Percentiles rank a stretch among this genome's conserved stretches.
Conservation (phyloP, 2,329 filamentous ascomycete species). For the Venturiaceae sp. region DNA sequence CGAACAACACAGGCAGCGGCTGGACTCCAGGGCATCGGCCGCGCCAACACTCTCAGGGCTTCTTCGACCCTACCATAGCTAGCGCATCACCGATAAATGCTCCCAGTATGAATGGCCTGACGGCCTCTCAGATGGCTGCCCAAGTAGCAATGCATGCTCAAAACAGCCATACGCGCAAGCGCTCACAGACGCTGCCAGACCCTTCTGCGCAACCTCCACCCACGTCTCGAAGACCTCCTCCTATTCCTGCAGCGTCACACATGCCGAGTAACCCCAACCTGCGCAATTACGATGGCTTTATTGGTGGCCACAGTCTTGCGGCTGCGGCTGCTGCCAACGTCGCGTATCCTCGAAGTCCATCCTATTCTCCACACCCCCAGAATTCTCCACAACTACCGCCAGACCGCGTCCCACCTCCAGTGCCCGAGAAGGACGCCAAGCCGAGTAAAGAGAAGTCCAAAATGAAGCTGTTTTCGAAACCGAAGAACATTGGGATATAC, state of each 20-base stretch:
- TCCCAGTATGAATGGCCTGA: conserved; percentile 28
- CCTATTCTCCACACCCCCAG: conserved; percentile 28
- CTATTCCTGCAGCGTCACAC: background rate
- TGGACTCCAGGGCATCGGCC: conserved; percentile 39
- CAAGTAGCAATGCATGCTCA: conserved; percentile 64
- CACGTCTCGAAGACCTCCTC: conserved; percentile 6
- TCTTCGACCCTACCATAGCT: conserved; percentile 65
- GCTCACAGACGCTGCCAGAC: conserved; percentile 64
- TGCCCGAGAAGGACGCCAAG: conserved; percentile 48
- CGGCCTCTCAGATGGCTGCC: conserved; percentile 70
- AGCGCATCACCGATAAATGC: conserved; percentile 48
- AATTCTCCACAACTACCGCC: conserved; percentile 21
- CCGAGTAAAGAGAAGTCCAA: conserved; percentile 61
- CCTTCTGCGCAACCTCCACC: conserved; percentile 18
- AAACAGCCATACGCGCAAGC: conserved; percentile 47
- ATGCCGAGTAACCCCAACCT: conserved; percentile 5
- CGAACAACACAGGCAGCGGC: background rate
- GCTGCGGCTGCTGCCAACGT: conserved; percentile 65
- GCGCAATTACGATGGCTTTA: conserved; percentile 51
- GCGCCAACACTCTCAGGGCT: conserved; percentile 64
- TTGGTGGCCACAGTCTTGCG: conserved; percentile 51
- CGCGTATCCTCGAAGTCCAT: conserved; percentile 57
- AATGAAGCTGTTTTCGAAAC: conserved; percentile 72
- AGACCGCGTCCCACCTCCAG: conserved; percentile 15
- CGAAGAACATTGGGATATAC: conserved; percentile 63